phyloP scores from a whole-genome alignment of 2,329 filamentous ascomycete genomes.

The Spiromastix sp. region DNA sequence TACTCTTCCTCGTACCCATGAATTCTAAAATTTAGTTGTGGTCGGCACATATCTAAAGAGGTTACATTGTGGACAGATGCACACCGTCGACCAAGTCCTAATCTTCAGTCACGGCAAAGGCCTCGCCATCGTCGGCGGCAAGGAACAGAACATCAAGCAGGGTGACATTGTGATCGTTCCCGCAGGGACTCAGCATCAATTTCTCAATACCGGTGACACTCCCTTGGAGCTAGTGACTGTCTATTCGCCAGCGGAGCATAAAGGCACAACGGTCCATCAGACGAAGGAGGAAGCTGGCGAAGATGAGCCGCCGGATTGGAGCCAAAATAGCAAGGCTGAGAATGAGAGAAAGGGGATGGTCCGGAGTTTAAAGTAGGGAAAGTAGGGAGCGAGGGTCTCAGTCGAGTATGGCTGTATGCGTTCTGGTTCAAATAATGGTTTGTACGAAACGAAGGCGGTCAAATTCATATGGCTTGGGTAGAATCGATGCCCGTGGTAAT shows the following conservation, averaged over 20 bases:
- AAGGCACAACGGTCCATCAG: slow-evolving; percentile 48
- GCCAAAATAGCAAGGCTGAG: slow-evolving; percentile 43
- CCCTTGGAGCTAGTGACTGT: slow-evolving; percentile 54
- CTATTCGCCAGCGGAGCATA: slow-evolving; percentile 54
- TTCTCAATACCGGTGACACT: slow-evolving; percentile 50
- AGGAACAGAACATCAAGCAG: slow-evolving; percentile 46
- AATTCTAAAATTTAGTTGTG: neutral
- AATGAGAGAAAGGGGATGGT: slow-evolving; percentile 49
- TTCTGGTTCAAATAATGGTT: too few species aligned
- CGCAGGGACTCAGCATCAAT: slow-evolving; percentile 56
- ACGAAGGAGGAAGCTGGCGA: slow-evolving; percentile 52
- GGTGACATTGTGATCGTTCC: slow-evolving; percentile 53
- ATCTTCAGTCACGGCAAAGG: slow-evolving; percentile 53
- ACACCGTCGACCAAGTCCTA: slow-evolving; percentile 54
- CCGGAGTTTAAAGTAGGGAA: too few species aligned
- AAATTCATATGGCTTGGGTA: too few species aligned
- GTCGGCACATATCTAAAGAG: neutral
- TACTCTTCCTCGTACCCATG: slow-evolving; percentile 4
- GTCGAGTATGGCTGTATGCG: too few species aligned
- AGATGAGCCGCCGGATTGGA: slow-evolving; percentile 53
- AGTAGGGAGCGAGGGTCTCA: too few species aligned
- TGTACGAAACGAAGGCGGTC: too few species aligned
- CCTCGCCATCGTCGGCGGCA: slow-evolving; percentile 48
- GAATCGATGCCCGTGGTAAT: too few species aligned
- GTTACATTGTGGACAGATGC: slow-evolving; percentile 20